Conservation (phyloP, 257 asterid genomes). For the Rhazya stricta region DNA sequence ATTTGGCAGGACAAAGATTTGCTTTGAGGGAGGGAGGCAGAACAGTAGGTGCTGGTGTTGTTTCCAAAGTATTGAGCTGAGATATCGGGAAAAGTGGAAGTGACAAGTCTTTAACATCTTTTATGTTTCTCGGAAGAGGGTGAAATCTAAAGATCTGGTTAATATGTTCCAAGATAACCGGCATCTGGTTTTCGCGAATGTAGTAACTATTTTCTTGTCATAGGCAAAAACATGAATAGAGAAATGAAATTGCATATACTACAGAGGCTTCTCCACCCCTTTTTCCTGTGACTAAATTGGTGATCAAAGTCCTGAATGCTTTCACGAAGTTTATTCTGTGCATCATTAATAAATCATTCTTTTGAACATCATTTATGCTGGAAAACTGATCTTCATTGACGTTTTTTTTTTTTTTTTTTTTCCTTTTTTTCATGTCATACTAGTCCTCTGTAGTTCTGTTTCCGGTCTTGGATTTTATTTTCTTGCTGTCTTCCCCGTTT, state of each 20-base stretch:
- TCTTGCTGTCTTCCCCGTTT: no score
- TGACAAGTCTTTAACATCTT: background rate
- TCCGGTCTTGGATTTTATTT: no score
- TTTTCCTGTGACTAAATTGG: background rate
- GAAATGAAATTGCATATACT: constrained; percentile 8
- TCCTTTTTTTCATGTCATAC: no score
- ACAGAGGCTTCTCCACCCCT: constrained; percentile 1
- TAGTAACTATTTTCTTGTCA: constrained; percentile 2
- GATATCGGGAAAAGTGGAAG: background rate
- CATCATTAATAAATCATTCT: background rate
- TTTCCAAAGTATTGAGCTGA: constrained; percentile 76
- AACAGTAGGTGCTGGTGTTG: constrained; percentile 98
- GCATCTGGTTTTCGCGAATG: background rate
- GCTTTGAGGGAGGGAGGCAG: constrained; percentile 99
- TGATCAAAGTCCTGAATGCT: background rate
- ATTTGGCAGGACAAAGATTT: constrained; percentile 86
- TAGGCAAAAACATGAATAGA: background rate
- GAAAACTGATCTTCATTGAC: no score
- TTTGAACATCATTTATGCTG: background rate
- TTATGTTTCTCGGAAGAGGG: background rate
- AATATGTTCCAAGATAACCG: constrained; percentile 2
- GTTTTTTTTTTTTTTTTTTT: background rate
- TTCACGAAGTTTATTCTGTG: background rate
- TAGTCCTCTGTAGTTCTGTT: no score
- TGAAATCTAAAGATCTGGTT: background rate